These are phyloP conservation scores for Yarrowia sp. DNA, from an alignment of 805 yeast genomes.

Conservation along the genomic window DNA sequence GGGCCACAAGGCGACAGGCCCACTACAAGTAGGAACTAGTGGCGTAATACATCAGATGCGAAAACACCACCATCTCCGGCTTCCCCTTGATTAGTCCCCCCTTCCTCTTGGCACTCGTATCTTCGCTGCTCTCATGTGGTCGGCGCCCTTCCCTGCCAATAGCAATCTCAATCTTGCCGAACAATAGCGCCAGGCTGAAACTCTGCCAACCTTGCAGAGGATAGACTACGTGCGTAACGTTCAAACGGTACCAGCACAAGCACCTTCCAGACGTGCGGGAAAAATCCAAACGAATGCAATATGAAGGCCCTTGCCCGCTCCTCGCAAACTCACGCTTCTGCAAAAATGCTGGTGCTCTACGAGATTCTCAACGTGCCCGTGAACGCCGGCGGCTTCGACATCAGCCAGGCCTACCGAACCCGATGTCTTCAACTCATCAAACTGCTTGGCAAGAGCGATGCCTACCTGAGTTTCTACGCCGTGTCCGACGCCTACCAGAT, in stretches of 20 bases:
- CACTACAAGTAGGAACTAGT: no score
- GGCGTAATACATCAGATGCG: no score
- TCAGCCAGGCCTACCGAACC: conserved; percentile 38
- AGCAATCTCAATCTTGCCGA: conserved; percentile 37
- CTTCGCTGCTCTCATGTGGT: conserved; percentile 19
- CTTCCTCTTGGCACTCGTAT: conserved; percentile 30
- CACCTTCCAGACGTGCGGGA: conserved; percentile 21
- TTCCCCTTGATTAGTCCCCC: not conserved
- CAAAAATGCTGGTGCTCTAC: conserved; percentile 31
- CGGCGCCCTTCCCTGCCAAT: conserved; percentile 7
- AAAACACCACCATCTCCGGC: no score
- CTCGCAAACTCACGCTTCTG: conserved; percentile 7
- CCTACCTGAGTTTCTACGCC: conserved; percentile 35
- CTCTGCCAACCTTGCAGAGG: conserved; percentile 13
- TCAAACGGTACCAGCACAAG: conserved; percentile 18
- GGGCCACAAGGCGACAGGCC: not conserved
- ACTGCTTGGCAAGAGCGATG: conserved; percentile 34
- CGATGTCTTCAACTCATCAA: conserved; percentile 34
- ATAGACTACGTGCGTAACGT: conserved; percentile 31
- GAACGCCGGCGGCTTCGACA: conserved; percentile 33
- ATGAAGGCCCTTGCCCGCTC: conserved; percentile 8
- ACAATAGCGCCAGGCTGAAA: conserved; percentile 17
- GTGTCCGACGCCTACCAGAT: conserved; percentile 37
- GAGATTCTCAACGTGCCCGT: conserved; percentile 34
- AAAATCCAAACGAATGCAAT: not conserved